These are phyloP conservation scores for Brettanomyces sp. DNA, from an alignment of 805 yeast species.

Conservation along the genomic window DNA sequence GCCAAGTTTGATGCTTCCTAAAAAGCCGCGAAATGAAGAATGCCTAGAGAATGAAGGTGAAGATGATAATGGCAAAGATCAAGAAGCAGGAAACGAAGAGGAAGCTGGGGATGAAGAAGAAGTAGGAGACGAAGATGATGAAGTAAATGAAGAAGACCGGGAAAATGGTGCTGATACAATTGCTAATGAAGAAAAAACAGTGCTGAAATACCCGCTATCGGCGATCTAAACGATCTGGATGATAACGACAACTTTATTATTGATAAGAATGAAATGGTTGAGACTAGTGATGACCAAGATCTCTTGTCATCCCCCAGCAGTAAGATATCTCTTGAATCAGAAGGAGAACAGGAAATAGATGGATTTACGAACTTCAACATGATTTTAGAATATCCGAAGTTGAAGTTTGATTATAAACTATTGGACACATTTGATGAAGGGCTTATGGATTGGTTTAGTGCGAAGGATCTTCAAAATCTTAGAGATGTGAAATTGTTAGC, in stretches of 20 bases:
- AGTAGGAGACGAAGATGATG: neutral
- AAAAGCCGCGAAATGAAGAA: no score
- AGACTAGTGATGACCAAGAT: constrained; percentile 22
- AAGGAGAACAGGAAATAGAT: constrained; percentile 21
- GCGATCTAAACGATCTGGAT: constrained; percentile 6
- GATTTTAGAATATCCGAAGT: constrained; percentile 29
- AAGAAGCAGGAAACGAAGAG: no score
- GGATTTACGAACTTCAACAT: constrained; percentile 25
- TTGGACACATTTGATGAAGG: constrained; percentile 29
- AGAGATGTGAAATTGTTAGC: constrained; percentile 7
- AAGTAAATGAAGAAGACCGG: neutral
- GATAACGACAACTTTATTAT: constrained; percentile 20
- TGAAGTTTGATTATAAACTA: constrained; percentile 35
- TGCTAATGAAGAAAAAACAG: neutral
- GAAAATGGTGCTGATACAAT: neutral
- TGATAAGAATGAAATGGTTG: constrained; percentile 24
- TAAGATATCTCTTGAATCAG: constrained; percentile 16
- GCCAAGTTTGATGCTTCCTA: no score
- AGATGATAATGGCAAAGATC: no score
- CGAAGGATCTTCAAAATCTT: constrained; percentile 20
- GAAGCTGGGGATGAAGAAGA: neutral
- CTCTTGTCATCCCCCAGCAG: constrained; percentile 21
- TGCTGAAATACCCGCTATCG: neutral
- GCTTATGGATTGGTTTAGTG: constrained; percentile 29
- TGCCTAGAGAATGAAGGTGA: no score